Conservation (phyloP, 371 early-diverging fungal species). For the Amoeboaphelidium occidentale region DNA sequence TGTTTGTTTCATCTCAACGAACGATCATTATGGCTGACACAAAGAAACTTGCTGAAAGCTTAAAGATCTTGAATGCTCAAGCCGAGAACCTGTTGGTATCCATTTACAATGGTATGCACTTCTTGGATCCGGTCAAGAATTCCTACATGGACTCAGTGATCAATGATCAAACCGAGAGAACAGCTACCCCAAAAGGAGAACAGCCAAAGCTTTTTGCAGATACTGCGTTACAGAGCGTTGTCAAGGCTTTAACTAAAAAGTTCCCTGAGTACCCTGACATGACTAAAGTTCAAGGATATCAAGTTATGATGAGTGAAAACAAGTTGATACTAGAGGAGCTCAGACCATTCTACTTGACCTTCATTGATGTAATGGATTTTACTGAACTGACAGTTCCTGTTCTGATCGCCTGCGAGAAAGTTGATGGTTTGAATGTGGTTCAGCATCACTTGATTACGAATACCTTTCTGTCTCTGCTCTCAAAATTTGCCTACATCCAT, state of each 20-base stretch:
- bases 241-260: not conserved
- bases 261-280: not conserved
- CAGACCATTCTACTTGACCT: not conserved
- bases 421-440: not conserved
- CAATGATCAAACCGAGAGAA: too few relatives aligned
- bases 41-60: slow-evolving; percentile 32
- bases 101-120: slow-evolving; percentile 1
- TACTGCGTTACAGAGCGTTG: not conserved
- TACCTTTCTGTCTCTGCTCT: not conserved
- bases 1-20: slow-evolving; percentile 87
- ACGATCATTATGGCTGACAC: slow-evolving; percentile 43
- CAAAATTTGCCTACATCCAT: not conserved
- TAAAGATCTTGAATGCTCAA: slow-evolving; percentile 44
- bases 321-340: not conserved
- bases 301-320: not conserved
- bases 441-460: not conserved
- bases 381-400: not conserved
- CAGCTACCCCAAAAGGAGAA: not conserved
- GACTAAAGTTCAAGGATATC: not conserved
- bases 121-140: not conserved
- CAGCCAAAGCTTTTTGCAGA: not conserved
- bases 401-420: not conserved
- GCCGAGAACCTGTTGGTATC: slow-evolving; percentile 6
- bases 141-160: not conserved
- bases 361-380: not conserved